Evolutionary conservation across 148 eudicot species (phyloP), one percentile per base, ranked within the genome.

Genomic region (Silene conica): DNA sequence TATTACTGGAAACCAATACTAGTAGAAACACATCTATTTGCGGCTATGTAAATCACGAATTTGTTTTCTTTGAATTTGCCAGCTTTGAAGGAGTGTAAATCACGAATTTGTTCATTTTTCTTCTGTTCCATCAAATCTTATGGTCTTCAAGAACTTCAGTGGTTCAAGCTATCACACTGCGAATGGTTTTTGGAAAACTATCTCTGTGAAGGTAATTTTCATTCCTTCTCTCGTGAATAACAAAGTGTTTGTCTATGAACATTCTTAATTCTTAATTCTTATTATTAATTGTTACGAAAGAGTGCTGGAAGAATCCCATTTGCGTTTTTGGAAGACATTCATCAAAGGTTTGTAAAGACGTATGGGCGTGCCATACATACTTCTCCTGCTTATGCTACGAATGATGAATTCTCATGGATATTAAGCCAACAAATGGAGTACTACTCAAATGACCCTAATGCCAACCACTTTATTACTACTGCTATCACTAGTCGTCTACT

Each of bases 181-280:
- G 92, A 97, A 38, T 95, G 99, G 99, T 90, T 95, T 83, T 69
- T 92, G 23, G 99, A 97, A 48, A 92, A 95, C 66, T 92, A 90
- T 83, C 85, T 95, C 23, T 87, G 89, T 69, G 97, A 95, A 90
- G 98, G 98, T 93, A 82, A 74, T 66, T 50, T 38, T 64, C 34
- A 34, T 10, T 38, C 14, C 43, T 26, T 15, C 8, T 23, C 2
- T 52, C 20, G 31, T 48, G 12, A 9, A 9, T 48, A 5, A 48
- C 5, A 9, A 9, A 48, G 6, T 14, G 11, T 10, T 48, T 12
- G 15, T 10, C 54, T 34, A 15, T 48, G 13, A 48, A n/a, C n/a
- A n/a, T n/a, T n/a, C n/a, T n/a, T n/a, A n/a, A n/a, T n/a, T n/a
- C n/a, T n/a, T n/a, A n/a, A n/a, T n/a, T n/a, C n/a, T n/a, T n/a